Conservation (phyloP, 805 yeast species). For the Sungouiella blattae region DNA sequence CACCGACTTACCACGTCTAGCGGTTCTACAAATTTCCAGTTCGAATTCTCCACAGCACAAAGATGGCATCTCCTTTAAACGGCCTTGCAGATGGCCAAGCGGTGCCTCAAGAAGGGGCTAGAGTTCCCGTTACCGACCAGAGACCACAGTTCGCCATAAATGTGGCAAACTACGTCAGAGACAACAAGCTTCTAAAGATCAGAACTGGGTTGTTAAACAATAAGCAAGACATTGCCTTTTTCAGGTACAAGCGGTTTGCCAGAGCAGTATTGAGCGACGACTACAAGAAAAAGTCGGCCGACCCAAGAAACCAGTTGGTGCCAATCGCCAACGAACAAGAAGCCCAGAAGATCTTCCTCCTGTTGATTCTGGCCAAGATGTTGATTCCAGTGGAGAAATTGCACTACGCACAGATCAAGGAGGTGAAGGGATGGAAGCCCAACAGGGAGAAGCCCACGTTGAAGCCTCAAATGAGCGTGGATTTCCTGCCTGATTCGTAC, state of each 20-base stretch:
- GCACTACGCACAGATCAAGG: slow-evolving; percentile 62
- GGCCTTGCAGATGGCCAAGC: slow-evolving; percentile 8
- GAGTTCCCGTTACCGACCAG: slow-evolving; percentile 14
- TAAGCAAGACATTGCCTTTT: slow-evolving; percentile 70
- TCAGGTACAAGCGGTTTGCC: slow-evolving; percentile 77
- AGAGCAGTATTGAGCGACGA: slow-evolving; percentile 75
- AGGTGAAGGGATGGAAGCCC: slow-evolving; percentile 55
- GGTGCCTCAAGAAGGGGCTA: slow-evolving; percentile 8
- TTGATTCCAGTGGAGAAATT: slow-evolving; percentile 75
- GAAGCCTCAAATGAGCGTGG: slow-evolving; percentile 53
- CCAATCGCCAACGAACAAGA: slow-evolving; percentile 47
- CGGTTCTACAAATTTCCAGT: too few relatives aligned
- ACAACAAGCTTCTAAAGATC: slow-evolving; percentile 65
- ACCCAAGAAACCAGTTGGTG: slow-evolving; percentile 41
- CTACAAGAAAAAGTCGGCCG: slow-evolving; percentile 51
- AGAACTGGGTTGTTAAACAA: slow-evolving; percentile 77
- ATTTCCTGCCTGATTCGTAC: slow-evolving; percentile 62
- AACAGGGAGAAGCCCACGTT: slow-evolving; percentile 63
- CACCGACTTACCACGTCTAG: too few relatives aligned
- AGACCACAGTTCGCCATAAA: slow-evolving; percentile 58
- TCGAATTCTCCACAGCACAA: too few relatives aligned
- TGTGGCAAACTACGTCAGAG: slow-evolving; percentile 68
- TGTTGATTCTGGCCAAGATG: slow-evolving; percentile 68
- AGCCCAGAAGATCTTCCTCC: slow-evolving; percentile 61
- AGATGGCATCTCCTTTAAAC: slow-evolving; percentile 10